Evolutionary conservation across 2,329 filamentous ascomycete species (phyloP).

Genomic region (Aspergillus glaucus): DNA sequence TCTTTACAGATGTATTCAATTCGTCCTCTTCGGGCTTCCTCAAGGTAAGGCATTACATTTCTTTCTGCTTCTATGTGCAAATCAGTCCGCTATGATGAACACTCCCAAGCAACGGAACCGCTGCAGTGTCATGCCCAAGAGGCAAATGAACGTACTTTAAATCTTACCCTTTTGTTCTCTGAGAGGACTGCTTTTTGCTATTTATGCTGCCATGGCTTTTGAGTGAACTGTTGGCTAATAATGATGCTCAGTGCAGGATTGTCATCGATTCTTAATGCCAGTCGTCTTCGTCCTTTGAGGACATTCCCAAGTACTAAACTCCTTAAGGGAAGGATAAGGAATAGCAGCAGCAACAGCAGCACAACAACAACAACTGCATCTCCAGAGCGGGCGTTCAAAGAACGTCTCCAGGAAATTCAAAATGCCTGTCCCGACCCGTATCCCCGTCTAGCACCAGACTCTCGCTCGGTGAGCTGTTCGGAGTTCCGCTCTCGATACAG

Average conservation of each 20-base stretch:
- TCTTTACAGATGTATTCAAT: slow-evolving; percentile 33
- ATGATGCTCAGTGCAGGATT: slow-evolving; percentile 20
- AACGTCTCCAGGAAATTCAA: slow-evolving; percentile 33
- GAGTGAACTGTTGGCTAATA: slow-evolving; percentile 15
- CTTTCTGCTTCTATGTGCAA: slow-evolving; percentile 2
- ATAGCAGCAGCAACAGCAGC: slow-evolving; percentile 15
- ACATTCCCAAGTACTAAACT: neutral
- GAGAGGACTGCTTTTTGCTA: slow-evolving; percentile 2
- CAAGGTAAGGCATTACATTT: slow-evolving; percentile 29
- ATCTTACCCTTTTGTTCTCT: slow-evolving; percentile 18
- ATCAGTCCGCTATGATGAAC: slow-evolving; percentile 37
- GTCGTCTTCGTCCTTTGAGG: neutral
- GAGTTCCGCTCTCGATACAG: slow-evolving; percentile 35
- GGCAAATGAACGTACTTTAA: slow-evolving; percentile 32
- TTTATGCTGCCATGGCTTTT: neutral
- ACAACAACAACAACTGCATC: slow-evolving; percentile 15
- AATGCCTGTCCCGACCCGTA: slow-evolving; percentile 32
- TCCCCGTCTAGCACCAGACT: slow-evolving; percentile 28
- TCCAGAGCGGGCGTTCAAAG: slow-evolving; percentile 28
- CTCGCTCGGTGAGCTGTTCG: slow-evolving; percentile 25
- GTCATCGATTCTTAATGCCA: slow-evolving; percentile 4
- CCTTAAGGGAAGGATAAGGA: slow-evolving; percentile 10
- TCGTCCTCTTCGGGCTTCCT: slow-evolving; percentile 30
- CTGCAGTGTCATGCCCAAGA: slow-evolving; percentile 55
- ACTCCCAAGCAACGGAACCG: slow-evolving; percentile 51